These are phyloP conservation scores for Geotrichum ghanense DNA, from an alignment of 805 yeast genomes.

Conservation along the genomic window DNA sequence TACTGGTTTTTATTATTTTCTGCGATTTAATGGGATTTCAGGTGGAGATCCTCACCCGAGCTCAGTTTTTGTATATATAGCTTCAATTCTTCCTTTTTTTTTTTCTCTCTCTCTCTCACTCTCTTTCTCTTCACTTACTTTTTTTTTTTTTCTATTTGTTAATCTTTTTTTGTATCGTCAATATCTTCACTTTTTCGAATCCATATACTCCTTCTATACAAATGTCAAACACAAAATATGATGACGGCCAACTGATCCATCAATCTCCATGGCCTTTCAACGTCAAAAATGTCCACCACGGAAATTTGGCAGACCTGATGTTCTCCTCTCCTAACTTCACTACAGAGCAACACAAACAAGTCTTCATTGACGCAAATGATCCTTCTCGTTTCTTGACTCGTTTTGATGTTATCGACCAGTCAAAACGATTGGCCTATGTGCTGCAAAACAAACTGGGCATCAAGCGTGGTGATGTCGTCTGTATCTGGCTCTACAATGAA, in stretches of 20 bases:
- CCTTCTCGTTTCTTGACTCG: background rate
- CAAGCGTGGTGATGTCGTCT: constrained; percentile 17
- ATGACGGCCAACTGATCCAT: background rate
- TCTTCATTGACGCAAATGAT: constrained; percentile 7
- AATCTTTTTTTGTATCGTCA: too few relatives aligned
- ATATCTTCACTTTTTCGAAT: too few relatives aligned
- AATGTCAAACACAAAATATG: too few relatives aligned
- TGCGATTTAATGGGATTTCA: too few relatives aligned
- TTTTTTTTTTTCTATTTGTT: too few relatives aligned
- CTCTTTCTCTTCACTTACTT: too few relatives aligned
- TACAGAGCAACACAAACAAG: background rate
- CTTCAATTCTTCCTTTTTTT: too few relatives aligned
- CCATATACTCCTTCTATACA: too few relatives aligned
- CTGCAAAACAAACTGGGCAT: constrained; percentile 13
- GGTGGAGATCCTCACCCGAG: too few relatives aligned
- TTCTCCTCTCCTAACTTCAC: background rate
- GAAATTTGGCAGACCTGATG: background rate
- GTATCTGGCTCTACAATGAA: constrained; percentile 18
- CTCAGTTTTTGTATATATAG: too few relatives aligned
- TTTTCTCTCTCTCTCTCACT: too few relatives aligned
- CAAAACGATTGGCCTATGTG: constrained; percentile 12
- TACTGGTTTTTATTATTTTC: too few relatives aligned
- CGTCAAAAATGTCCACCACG: background rate
- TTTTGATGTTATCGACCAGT: constrained; percentile 5
- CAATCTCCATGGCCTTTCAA: background rate